Conservation (phyloP, 345 rosid genomes). For the Abelmoschus esculentus region DNA sequence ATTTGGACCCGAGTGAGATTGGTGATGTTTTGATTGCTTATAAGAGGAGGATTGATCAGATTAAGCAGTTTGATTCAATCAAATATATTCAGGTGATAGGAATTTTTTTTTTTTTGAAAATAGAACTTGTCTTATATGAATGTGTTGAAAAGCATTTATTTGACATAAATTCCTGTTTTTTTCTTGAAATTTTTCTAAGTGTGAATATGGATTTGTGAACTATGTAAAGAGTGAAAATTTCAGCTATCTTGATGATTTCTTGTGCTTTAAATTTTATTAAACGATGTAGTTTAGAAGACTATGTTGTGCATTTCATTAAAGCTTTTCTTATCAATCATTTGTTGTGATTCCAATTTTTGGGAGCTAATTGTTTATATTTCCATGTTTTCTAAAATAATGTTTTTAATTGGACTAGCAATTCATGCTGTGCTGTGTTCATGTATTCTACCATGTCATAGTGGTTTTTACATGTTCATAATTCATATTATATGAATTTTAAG, state of each 20-base stretch:
- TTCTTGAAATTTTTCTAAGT: background rate
- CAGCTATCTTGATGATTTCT: background rate
- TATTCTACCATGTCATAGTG: too few species aligned
- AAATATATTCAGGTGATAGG: conserved; percentile 56
- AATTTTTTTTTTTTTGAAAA: background rate
- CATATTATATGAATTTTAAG: too few species aligned
- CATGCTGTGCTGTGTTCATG: background rate
- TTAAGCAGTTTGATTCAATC: conserved; percentile 39
- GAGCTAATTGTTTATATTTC: background rate
- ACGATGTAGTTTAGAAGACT: background rate
- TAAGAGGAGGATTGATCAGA: conserved; percentile 67
- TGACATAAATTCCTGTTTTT: background rate
- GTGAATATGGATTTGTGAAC: background rate
- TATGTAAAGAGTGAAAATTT: background rate
- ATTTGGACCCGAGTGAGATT: conserved; percentile 45
- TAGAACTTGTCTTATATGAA: too few species aligned
- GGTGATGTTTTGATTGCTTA: conserved; percentile 59
- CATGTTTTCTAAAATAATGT: background rate
- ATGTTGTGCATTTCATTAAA: background rate
- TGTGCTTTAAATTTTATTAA: background rate
- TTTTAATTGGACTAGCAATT: background rate
- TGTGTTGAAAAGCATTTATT: background rate
- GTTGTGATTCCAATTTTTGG: background rate
- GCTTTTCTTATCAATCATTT: background rate
- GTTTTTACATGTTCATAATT: too few species aligned